Evolutionary conservation across 2,329 filamentous ascomycete species (phyloP), one percentile per base, ranked within the genome.

Genomic region (Neofusicoccum sp.): DNA sequence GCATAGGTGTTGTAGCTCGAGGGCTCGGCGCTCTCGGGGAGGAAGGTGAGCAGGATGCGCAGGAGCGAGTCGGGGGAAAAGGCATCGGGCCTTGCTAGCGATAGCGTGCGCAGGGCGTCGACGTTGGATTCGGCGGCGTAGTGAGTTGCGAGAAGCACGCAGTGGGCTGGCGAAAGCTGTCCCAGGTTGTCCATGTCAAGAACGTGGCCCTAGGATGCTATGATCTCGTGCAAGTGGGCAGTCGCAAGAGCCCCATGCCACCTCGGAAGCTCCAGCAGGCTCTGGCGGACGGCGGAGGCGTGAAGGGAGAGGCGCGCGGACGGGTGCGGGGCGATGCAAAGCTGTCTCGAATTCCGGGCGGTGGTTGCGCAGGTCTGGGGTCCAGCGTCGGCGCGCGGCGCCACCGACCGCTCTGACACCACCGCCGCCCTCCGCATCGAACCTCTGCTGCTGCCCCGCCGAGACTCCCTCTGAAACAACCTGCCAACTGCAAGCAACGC

Each of bases 21-120:
- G 4, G 91, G 87, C 4, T 84, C 84, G 4, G 87, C 72, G 47
- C 84, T 88, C 75, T 94, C 91, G 31, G 92, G 92, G 1, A 96
- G 82, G 71, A 89, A 91, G 22, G 89, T 91, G 49, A 96, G 83
- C 28, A 96, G 78, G 60, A 95, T 87, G 48, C 89, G 87, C 64
- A 95, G 81, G 29, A 91, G 73, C 12, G 92, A 78, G 63, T 90
- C 86, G 48, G 84, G 83, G 33, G 84, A 81, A 61, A 95, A 80
- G 41, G 88, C 81, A 61, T 83, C 79, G 60, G 78, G 76, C 68
- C 90, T 79, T 43, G 81, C 79, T 28, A 83, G 80, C 59, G 86
- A 82, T 66, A 95, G 80, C 60, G 80, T 80, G 63, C 84, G 82
- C 64, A 95, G 78, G 67, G 84, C 82, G 68, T 82, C 74, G 69